Evolutionary conservation across 495 filamentous ascomycete genomes (phyloP).

Genomic region (Aspergillus egyptiacus): DNA sequence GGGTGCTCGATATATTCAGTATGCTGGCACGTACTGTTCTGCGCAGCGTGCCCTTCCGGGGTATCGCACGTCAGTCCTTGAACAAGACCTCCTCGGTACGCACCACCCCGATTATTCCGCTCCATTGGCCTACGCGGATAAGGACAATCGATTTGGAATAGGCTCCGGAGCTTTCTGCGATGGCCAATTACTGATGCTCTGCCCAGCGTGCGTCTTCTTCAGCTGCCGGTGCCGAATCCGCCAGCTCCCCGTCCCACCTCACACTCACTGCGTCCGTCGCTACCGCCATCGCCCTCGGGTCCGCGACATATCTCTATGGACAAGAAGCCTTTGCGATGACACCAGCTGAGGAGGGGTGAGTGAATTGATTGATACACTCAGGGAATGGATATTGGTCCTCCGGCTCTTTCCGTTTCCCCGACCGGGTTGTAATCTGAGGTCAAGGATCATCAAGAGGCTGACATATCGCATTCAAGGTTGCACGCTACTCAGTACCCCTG

Average conservation of each 20-base stretch:
- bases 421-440: conserved; percentile 22
- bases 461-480: conserved; percentile 51
- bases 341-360: conserved; percentile 95
- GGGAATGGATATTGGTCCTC: conserved; percentile 10
- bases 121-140: conserved; percentile 28
- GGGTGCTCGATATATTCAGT: conserved; percentile 39
- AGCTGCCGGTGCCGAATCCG: conserved; percentile 43
- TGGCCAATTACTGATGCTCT: conserved; percentile 23
- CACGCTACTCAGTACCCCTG: conserved; percentile 91
- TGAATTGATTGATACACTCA: conserved; percentile 23
- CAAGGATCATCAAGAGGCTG: conserved; percentile 7
- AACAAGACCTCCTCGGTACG: conserved; percentile 48
- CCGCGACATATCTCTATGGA: conserved; percentile 87
- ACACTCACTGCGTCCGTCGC: conserved; percentile 78
- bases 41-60: conserved; percentile 73
- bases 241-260: conserved; percentile 50
- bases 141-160: conserved; percentile 28
- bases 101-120: conserved; percentile 20
- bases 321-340: conserved; percentile 81
- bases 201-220: conserved; percentile 43
- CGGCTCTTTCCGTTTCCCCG: conserved; percentile 24
- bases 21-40: conserved; percentile 86
- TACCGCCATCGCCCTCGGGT: conserved; percentile 77
- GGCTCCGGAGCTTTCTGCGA: neutral
- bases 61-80: conserved; percentile 51